Evolutionary conservation across 78 protist species (phyloP).

Genomic region (Thecamonas trahens): DNA sequence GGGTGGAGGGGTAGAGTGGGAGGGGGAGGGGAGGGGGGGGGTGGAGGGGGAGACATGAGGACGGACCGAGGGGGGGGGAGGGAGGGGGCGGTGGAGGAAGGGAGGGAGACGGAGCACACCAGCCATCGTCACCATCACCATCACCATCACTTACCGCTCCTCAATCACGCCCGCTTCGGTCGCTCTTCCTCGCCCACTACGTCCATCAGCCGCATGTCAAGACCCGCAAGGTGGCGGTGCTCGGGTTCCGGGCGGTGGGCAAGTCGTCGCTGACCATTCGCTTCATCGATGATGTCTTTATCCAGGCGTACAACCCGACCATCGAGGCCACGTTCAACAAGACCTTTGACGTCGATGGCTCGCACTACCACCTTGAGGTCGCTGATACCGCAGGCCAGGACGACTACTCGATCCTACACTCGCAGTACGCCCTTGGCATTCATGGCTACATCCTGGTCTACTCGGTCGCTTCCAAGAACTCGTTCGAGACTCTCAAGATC

Average conservation of each 20-base stretch:
- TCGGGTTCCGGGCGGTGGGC: conserved; percentile 67
- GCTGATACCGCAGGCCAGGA: conserved; percentile 75
- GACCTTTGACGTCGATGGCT: conserved; percentile 18
- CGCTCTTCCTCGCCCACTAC: no score
- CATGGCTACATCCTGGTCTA: conserved; percentile 76
- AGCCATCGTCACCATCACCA: no score
- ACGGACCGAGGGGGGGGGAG: no score
- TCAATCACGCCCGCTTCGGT: no score
- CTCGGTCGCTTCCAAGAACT: conserved; percentile 48
- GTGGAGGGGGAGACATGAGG: no score
- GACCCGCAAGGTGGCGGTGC: conserved; percentile 24
- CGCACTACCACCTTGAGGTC: neutral
- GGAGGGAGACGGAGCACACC: no score
- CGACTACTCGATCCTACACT: conserved; percentile 58
- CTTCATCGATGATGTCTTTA: conserved; percentile 51
- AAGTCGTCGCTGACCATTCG: conserved; percentile 61
- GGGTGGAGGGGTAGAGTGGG: no score
- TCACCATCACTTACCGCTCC: no score
- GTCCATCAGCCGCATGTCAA: no score
- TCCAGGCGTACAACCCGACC: conserved; percentile 65
- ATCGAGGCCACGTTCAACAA: conserved; percentile 62
- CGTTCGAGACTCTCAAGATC: conserved; percentile 46
- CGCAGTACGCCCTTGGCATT: conserved; percentile 53
- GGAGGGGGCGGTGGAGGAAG: no score
- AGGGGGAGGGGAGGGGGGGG: no score